Evolutionary conservation across 768 basidiomycete genomes (phyloP), one percentile per base, ranked within the genome.

Genomic region (Cystofilobasidium macerans): DNA sequence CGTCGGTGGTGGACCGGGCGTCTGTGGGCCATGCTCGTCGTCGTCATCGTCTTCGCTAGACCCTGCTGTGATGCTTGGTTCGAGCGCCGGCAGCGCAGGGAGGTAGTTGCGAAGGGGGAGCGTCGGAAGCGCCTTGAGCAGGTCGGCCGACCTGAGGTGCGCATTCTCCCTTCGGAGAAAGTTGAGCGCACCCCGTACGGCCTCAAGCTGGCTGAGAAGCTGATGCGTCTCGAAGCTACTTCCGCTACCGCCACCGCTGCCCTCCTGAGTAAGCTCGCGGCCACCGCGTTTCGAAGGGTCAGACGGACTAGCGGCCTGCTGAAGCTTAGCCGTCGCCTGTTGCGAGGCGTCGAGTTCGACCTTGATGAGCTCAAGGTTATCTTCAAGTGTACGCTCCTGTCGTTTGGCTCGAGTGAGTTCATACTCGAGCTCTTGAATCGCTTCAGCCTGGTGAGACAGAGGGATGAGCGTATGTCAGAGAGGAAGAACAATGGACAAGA

Each of bases 131-230:
- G 90, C 88, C 60, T 82, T 81, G 66, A 97, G 83, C 0, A 98
- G 82, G 71, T 93, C 90, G 75, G 90, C 88, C 2, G 91, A 89
- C 73, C 88, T 92, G 77, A 98, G 85, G 73, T 89, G 91, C 2
- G 89, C 83, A 74, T 98, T 98, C 76, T 98, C 93, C 40, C 82
- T 85, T 28, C 93, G 85, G n/a, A 99, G 80, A 83, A 88, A 97
- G 24, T 89, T 84, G 33, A 98, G 84, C 0, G 93, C 88, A 7
- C 86, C 85, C 45, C 89, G 87, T n/a, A 97, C 82, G 18, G 87
- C 87, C 54, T 94, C 88, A 72, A 97, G 85, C 87, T 93, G 90
- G 74, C 97, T 90, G 45, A 90, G 75, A 14, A 95, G 81, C 74
- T 92, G 85, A 0, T 89, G 86, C 0, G 89, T 89, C 72, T 95